A percentile compares a stretch with the other conserved stretches of the same genome.
These are phyloP conservation scores for Gillenia trifoliata DNA, from an alignment of 306 rosid species.

Conservation along the genomic window DNA sequence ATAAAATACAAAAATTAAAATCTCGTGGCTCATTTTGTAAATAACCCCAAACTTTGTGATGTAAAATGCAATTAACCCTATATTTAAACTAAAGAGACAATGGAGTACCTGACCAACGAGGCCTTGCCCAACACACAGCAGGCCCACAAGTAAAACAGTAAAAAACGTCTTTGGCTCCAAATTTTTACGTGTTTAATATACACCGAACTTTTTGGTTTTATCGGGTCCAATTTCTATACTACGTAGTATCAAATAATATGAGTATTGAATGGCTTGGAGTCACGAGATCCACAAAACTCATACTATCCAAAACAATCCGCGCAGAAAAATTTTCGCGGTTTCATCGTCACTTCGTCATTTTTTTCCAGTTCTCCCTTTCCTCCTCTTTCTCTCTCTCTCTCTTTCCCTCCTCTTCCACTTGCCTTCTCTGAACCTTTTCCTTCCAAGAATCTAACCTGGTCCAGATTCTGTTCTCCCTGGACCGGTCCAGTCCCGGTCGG, in stretches of 20 bases:
- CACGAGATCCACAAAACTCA: too few species aligned
- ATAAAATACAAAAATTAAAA: too few species aligned
- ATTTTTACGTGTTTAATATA: not conserved
- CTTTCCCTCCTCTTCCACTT: not conserved
- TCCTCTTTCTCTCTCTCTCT: not conserved
- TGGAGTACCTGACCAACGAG: not conserved
- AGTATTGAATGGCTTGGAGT: too few species aligned
- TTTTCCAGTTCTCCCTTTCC: not conserved
- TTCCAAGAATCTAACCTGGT: not conserved
- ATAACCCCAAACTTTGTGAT: too few species aligned
- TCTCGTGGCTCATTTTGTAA: too few species aligned
- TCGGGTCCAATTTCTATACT: too few species aligned
- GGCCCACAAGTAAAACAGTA: not conserved
- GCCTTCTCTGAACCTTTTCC: not conserved
- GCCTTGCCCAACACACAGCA: too few species aligned
- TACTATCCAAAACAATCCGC: too few species aligned
- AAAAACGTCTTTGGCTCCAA: not conserved
- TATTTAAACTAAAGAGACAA: not conserved
- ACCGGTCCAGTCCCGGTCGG: slow-evolving; percentile 36
- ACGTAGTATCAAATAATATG: too few species aligned
- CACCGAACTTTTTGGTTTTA: not conserved
- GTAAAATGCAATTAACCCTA: too few species aligned
- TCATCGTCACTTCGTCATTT: slow-evolving; percentile 4
- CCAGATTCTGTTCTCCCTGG: not conserved
- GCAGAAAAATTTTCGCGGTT: too few species aligned